Base-by-base conservation (phyloP, 352 stramenopile genomes). In the Globisporangium alternatum region DNA sequence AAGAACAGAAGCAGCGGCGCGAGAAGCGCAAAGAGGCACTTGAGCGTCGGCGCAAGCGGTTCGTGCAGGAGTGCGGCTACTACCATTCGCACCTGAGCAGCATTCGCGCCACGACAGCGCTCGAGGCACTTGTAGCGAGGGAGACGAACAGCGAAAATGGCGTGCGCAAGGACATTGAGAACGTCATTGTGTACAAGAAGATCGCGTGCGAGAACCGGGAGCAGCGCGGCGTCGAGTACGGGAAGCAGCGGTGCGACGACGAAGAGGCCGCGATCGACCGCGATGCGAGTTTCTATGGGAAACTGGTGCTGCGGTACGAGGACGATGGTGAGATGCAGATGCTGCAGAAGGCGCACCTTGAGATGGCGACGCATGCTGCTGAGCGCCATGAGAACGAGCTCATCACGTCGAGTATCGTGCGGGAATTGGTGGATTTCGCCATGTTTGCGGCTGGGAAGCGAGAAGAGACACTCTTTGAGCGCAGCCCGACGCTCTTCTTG, bases 181-280 rank as follows among this genome's bases (percentile, higher is more conserved):
- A 78, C 37, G 79, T 93, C 31, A 39, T 88, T 7, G 51, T 76
- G 10, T 95, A 88, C 78, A 91, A 90, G 53, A 71, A 88, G 25
- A 72, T 95, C 56, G 76, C 74, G 41, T 65, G 62, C 0, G 82
- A 89, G 66, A 95, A 95, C 47, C 72, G 83, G 12, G 56, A 62
- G 9, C 70, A 75, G 52, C 81, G 83, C 8, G 67, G 77, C 35
- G 63, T 70, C 59, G 70, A 76, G 28, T 93, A 95, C 52, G 54
- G 65, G 2, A 75, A 78, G 15, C 83, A 89, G 30, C 64, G 77
- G 12, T 70, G 81, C 39, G 65, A 69, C 21, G 83, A 93, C 48
- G 61, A 51, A 0, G 51, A 77, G 10, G 67, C 76, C 17, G 72
- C 75, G 15, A 68, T 91, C 19, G 73, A 85, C 31, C 76, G 76